Conservation (phyloP, 345 rosid genomes). For the Moricandia arvensis region DNA sequence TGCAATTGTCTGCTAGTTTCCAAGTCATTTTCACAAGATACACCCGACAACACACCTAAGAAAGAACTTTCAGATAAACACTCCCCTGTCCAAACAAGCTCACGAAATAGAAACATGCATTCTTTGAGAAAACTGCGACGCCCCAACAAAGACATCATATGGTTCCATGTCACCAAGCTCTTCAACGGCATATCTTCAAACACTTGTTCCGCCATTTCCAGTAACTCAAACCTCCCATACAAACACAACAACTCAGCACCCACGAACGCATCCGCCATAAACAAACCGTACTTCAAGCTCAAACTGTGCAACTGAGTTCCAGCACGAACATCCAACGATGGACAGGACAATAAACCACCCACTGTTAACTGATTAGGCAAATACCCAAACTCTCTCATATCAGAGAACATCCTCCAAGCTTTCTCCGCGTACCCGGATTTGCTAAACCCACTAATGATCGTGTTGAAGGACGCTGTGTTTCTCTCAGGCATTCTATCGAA, state of each 20-base stretch:
- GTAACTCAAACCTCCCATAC: constrained; percentile 58
- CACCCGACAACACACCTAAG: constrained; percentile 58
- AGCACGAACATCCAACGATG: constrained; percentile 36
- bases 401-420: constrained; percentile 45
- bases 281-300: constrained; percentile 59
- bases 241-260: constrained; percentile 69
- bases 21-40: constrained; percentile 47
- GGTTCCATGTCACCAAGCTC: constrained; percentile 76
- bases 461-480: constrained; percentile 55
- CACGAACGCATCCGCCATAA: constrained; percentile 56
- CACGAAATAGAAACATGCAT: constrained; percentile 49
- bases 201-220: constrained; percentile 46
- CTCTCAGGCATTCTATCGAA: constrained; percentile 69
- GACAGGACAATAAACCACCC: constrained; percentile 59
- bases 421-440: constrained; percentile 41
- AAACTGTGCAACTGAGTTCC: constrained; percentile 68
- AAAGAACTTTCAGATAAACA: constrained; percentile 57
- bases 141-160: constrained; percentile 59
- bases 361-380: constrained; percentile 54
- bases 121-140: constrained; percentile 47
- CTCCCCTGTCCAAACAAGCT: constrained; percentile 41
- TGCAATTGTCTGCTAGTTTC: constrained; percentile 59
- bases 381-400: constrained; percentile 52
- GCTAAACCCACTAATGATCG: constrained; percentile 53
- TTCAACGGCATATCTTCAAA: constrained; percentile 66